These are phyloP conservation scores for Rhodomyrtus psidioides DNA, from an alignment of 441 rosid genomes.

Conservation along the genomic window DNA sequence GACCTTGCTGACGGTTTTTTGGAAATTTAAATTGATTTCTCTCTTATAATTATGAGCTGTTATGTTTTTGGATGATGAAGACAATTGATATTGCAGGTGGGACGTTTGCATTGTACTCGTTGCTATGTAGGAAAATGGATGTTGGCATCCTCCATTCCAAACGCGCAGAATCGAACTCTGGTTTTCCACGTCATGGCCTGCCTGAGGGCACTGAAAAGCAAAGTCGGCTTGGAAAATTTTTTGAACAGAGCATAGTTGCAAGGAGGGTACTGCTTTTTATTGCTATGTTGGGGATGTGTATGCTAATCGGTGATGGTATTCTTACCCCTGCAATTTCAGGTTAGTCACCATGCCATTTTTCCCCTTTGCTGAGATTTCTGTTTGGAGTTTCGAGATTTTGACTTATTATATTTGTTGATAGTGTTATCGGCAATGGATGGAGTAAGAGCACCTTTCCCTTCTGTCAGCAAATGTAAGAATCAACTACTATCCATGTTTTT, in stretches of 20 bases:
- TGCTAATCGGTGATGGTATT: conserved; percentile 70
- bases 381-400: not conserved
- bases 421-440: conserved; percentile 70
- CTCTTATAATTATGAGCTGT: not conserved
- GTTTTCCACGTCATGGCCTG: conserved; percentile 1
- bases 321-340: conserved; percentile 74
- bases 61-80: not conserved
- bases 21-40: not conserved
- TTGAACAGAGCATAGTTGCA: conserved; percentile 47
- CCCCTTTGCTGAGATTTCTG: not conserved
- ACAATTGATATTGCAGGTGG: conserved; percentile 41
- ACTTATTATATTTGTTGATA: conserved; percentile 11
- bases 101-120: conserved; percentile 58
- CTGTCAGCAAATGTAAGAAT: conserved; percentile 43
- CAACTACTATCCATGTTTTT: not conserved
- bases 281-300: conserved; percentile 65
- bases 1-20: not conserved
- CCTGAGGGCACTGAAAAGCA: conserved; percentile 17
- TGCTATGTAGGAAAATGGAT: conserved; percentile 51
- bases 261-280: conserved; percentile 47
- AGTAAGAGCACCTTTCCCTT: conserved; percentile 50
- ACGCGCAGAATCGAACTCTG: conserved; percentile 12
- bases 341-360: conserved; percentile 5
- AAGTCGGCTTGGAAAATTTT: conserved; percentile 42
- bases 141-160: conserved; percentile 40